Evolutionary conservation across 2,329 filamentous ascomycete genomes (phyloP), one percentile per base, ranked within the genome.

Genomic region (Diaporthe helianthi): DNA sequence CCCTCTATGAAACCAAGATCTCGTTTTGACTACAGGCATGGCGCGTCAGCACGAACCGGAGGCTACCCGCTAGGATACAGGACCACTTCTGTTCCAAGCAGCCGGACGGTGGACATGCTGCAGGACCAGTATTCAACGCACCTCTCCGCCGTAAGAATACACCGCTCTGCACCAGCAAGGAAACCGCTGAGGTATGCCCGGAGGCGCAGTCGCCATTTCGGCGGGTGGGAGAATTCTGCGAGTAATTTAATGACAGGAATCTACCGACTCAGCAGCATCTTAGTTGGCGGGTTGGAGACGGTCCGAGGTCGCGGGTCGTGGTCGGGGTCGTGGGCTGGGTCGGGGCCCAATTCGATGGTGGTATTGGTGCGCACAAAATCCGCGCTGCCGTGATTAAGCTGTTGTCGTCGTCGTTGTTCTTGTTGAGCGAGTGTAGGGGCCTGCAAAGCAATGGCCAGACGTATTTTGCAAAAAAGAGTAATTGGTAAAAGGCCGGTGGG

Each of bases 1-100:
- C 96, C 96, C 80, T 99, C 96, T 74, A 99, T 92, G 80, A 99
- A 99, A 19, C 96, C 96, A 69, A 99, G 86, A 78, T 99, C 96
- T 79, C 92, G 90, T 84, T 97, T 97, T 29, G 92, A 95, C 90
- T 92, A 70, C 15, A 29, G 13, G 68, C 24, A 71, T 22, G 67
- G 61, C 52, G 69, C 71, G 75, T 78, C 68, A 78, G 77, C 67
- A 73, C 38, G 46, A 41, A 31, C 29, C 38, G n/a, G 15, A 29
- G 52, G 31, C 19, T 5, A 54, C 26, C 24, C 63, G 17, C n/a
- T n/a, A n/a, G 38, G 44, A 33, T 19, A 49, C 46, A 44, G 47
- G 29, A 24, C 38, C 52, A 49, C 19, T 51, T 26, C 24, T 31
- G 26, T 58, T 26, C 24, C 44, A 36, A 36, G 58, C 44, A 49